Conservation (phyloP, 192 early-diverging fungal genomes). For the Gamsiella multidivaricata region DNA sequence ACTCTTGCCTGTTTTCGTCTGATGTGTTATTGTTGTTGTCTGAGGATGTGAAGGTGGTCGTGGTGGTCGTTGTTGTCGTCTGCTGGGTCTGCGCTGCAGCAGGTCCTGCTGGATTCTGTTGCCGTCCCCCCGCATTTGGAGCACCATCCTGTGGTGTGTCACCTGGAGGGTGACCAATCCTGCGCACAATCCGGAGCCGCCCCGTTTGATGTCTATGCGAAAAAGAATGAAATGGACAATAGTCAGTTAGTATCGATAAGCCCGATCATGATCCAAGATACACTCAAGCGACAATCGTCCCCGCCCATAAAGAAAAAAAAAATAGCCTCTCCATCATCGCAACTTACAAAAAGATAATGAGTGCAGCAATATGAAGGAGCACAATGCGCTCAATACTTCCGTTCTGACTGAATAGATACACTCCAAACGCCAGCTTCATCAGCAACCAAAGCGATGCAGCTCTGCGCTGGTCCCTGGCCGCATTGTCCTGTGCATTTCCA, state of each 20-base stretch:
- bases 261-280: no score
- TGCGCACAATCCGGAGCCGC: slow-evolving; percentile 59
- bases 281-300: no score
- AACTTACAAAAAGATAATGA: slow-evolving; percentile 23
- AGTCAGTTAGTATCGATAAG: no score
- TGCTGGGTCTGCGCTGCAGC: neutral
- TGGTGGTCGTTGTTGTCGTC: slow-evolving; percentile 12
- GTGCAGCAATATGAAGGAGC: slow-evolving; percentile 63
- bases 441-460: slow-evolving; percentile 66
- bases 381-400: slow-evolving; percentile 68
- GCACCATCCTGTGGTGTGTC: slow-evolving; percentile 26
- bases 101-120: neutral
- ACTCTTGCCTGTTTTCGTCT: neutral
- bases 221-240: no score
- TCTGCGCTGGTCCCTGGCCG: slow-evolving; percentile 52
- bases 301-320: no score
- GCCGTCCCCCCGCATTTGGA: slow-evolving; percentile 1
- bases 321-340: no score
- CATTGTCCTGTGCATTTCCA: slow-evolving; percentile 36
- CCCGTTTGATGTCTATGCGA: slow-evolving; percentile 62
- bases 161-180: slow-evolving; percentile 40
- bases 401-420: slow-evolving; percentile 72
- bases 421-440: slow-evolving; percentile 67
- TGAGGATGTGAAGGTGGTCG: slow-evolving; percentile 3
- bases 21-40: neutral